A percentile compares a stretch with the other conserved stretches of the same genome.
These are phyloP conservation scores for Guyanaporus albipodus DNA, from an alignment of 768 basidiomycete genomes.

Conservation along the genomic window DNA sequence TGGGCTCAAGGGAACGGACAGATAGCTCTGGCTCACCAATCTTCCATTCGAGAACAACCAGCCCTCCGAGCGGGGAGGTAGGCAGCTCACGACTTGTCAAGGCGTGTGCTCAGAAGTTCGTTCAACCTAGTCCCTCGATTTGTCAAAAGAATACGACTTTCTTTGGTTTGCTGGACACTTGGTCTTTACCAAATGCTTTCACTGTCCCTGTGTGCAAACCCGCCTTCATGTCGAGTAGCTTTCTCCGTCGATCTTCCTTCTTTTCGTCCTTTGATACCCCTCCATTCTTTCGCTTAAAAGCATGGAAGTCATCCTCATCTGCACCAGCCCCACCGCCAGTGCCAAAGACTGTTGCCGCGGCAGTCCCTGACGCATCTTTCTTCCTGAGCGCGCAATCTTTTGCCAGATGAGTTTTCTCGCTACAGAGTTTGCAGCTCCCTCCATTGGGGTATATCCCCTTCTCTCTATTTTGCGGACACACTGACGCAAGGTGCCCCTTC, in stretches of 20 bases:
- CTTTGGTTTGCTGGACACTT: constrained; percentile 31
- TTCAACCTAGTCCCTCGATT: too few species aligned
- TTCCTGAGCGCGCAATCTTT: constrained; percentile 72
- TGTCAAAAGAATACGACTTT: constrained; percentile 48
- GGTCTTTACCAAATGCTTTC: constrained; percentile 31
- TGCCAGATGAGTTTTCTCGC: constrained; percentile 79
- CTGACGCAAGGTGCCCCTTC: constrained; percentile 80
- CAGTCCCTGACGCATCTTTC: constrained; percentile 41
- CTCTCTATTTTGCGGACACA: constrained; percentile 74
- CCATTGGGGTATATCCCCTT: constrained; percentile 90
- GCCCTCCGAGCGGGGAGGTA: too few species aligned
- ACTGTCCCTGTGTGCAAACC: constrained; percentile 42
- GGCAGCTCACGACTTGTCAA: too few species aligned
- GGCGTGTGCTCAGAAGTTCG: too few species aligned
- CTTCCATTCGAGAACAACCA: too few species aligned
- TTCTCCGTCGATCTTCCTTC: constrained; percentile 40
- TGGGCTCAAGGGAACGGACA: too few species aligned
- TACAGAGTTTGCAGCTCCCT: constrained; percentile 86
- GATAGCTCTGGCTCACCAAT: too few species aligned
- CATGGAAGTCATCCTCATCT: constrained; percentile 95
- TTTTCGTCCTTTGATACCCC: constrained; percentile 63
- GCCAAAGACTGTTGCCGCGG: constrained; percentile 21
- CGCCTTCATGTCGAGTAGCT: constrained; percentile 39
- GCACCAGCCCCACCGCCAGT: constrained; percentile 59
- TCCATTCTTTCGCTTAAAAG: constrained; percentile 58